Evolutionary conservation across 352 stramenopile species (phyloP).

Genomic region (Phytophthora capsici): DNA sequence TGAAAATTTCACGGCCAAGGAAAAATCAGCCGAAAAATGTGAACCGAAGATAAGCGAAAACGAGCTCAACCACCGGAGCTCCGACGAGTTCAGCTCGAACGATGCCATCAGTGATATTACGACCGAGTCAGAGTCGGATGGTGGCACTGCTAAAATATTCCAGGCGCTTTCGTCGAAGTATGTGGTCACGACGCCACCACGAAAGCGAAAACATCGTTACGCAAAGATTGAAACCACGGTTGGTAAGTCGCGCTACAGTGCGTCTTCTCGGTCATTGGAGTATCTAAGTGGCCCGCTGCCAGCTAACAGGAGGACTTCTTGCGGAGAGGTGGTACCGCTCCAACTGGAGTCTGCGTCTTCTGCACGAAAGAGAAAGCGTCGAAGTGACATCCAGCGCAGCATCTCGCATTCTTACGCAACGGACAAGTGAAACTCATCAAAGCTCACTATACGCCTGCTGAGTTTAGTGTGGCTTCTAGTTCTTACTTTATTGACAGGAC

Average conservation of each 20-base stretch:
- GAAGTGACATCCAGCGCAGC: neutral
- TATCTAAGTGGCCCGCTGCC: conserved; percentile 15
- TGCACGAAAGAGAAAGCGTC: conserved; percentile 19
- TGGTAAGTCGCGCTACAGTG: conserved; percentile 12
- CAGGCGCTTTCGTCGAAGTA: conserved; percentile 18
- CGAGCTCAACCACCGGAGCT: neutral
- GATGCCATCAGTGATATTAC: conserved; percentile 31
- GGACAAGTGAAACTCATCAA: conserved; percentile 4
- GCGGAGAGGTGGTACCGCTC: conserved; percentile 15
- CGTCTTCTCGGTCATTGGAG: conserved; percentile 22
- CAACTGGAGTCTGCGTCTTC: conserved; percentile 27
- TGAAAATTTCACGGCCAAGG: neutral
- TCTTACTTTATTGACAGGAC: neutral
- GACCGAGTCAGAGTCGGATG: conserved; percentile 42
- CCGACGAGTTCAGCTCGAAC: conserved; percentile 5
- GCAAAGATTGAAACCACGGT: neutral
- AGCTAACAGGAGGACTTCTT: neutral
- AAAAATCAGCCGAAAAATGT: neutral
- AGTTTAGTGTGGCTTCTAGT: neutral
- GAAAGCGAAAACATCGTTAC: conserved; percentile 23
- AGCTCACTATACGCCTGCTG: neutral
- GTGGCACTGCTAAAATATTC: conserved; percentile 23
- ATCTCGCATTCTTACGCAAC: conserved; percentile 1
- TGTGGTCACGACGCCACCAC: conserved; percentile 1
- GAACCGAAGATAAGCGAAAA: neutral